These are phyloP conservation scores for Silene coronaria DNA, from an alignment of 179 eudicot genomes.

Conservation along the genomic window DNA sequence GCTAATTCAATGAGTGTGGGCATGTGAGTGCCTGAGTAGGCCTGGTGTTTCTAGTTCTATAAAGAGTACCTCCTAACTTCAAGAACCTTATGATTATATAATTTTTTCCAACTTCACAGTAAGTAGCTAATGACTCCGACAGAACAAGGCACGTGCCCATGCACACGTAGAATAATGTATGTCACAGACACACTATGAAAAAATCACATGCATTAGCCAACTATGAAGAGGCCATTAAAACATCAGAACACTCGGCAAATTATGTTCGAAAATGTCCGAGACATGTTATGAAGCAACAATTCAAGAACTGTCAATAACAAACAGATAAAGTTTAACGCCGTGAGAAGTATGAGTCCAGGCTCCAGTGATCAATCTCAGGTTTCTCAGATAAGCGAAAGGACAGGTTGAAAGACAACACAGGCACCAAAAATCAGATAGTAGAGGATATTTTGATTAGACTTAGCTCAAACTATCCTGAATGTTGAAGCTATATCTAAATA, in stretches of 20 bases:
- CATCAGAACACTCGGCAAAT: background rate
- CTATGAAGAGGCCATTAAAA: background rate
- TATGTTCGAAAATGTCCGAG: background rate
- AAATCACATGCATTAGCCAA: background rate
- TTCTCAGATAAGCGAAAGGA: background rate
- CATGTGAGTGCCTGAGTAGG: background rate
- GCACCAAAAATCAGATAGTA: background rate
- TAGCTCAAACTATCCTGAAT: background rate
- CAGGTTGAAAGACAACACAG: background rate
- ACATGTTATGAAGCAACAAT: background rate
- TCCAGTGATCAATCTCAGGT: constrained; percentile 1
- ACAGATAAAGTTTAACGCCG: background rate
- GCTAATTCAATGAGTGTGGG: background rate
- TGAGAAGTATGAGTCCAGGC: background rate
- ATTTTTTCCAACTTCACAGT: background rate
- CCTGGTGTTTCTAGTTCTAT: background rate
- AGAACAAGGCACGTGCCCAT: background rate
- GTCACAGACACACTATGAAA: background rate
- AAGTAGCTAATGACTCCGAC: background rate
- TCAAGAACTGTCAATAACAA: background rate
- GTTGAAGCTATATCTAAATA: background rate
- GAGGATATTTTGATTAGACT: background rate
- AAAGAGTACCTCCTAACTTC: background rate
- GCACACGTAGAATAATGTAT: background rate
- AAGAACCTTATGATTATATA: background rate